phyloP scores from a whole-genome alignment of 345 rosid species.

The Bruguiera parviflora region DNA sequence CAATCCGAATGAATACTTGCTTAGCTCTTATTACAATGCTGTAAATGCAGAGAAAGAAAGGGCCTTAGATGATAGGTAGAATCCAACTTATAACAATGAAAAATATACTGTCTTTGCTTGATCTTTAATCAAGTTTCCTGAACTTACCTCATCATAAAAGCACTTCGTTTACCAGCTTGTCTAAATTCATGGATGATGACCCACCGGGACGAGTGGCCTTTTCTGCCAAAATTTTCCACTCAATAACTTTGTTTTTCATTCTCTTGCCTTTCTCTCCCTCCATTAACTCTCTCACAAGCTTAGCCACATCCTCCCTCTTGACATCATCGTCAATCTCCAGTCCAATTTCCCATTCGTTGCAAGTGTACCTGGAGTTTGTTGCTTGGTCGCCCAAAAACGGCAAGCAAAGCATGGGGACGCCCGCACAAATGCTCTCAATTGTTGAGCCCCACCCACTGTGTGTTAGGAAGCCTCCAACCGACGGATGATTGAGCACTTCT shows the following conservation, averaged over 20 bases:
- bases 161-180: not conserved
- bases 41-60: no score
- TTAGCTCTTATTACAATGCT: no score
- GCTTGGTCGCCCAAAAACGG: conserved; percentile 17
- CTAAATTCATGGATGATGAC: not conserved
- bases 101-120: not conserved
- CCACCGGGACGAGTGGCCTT: not conserved
- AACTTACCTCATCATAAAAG: not conserved
- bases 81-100: not conserved
- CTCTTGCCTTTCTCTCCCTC: not conserved
- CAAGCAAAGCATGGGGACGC: conserved; percentile 20
- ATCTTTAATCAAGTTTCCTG: not conserved
- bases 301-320: not conserved
- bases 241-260: not conserved
- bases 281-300: not conserved
- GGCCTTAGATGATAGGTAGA: not conserved
- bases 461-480: conserved; percentile 14
- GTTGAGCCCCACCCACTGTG: conserved; percentile 15
- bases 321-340: conserved; percentile 7
- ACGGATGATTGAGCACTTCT: conserved; percentile 21
- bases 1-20: no score
- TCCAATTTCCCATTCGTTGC: conserved; percentile 19
- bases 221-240: not conserved
- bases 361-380: conserved; percentile 13
- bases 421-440: conserved; percentile 11